Evolutionary conservation across 441 rosid genomes (phyloP).

Genomic region (Gossypium schwendimanii): DNA sequence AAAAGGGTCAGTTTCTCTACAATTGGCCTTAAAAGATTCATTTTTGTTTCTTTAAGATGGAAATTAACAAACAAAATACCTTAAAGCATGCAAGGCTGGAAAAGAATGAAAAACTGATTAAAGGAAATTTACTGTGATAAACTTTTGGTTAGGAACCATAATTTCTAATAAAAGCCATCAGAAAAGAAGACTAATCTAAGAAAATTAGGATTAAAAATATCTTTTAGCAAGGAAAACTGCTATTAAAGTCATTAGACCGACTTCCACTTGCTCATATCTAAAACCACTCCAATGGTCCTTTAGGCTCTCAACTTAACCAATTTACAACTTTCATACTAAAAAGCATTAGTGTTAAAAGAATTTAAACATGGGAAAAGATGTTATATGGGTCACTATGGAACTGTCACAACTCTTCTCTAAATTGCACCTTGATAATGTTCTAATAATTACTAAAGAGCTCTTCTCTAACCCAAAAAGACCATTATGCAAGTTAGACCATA

Average conservation of each 20-base stretch:
- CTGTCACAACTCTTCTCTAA: neutral
- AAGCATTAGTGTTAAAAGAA: neutral
- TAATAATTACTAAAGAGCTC: neutral
- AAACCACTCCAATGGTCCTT: neutral
- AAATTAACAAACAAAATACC: conserved; percentile 4
- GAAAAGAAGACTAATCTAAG: neutral
- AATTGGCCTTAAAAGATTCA: conserved; percentile 43
- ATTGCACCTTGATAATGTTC: neutral
- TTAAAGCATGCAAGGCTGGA: neutral
- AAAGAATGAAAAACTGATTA: conserved; percentile 11
- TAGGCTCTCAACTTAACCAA: neutral
- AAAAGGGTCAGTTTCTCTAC: conserved; percentile 51
- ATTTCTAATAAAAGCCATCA: neutral
- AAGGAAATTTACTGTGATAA: neutral
- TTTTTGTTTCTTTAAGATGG: conserved; percentile 46
- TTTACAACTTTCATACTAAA: neutral
- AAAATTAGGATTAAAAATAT: neutral
- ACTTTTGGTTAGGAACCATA: neutral
- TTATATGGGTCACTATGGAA: neutral
- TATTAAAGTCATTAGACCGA: neutral
- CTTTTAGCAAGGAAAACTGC: neutral
- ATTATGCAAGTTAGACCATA: neutral
- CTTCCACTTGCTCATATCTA: neutral
- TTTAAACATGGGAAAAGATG: neutral
- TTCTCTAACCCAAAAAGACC: neutral